phyloP scores from a whole-genome alignment of 192 early-diverging fungal species.

The Coemansia sp. region DNA sequence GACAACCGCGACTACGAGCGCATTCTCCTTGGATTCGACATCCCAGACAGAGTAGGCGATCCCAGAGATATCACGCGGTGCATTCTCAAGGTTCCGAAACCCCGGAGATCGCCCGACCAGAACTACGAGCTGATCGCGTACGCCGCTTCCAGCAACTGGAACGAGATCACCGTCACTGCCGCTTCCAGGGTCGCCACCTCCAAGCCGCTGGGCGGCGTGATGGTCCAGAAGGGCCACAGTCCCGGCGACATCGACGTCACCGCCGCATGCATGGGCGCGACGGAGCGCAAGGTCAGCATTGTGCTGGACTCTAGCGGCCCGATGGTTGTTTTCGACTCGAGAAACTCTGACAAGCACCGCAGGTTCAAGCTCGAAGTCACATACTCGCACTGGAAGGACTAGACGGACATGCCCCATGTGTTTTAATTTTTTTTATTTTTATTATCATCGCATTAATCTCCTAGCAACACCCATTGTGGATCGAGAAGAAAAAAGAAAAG shows the following conservation, averaged over 20 bases:
- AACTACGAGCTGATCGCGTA: conserved; percentile 32
- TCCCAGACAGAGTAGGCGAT: conserved; percentile 14
- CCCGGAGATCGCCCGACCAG: conserved; percentile 5
- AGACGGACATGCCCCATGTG: too few relatives aligned
- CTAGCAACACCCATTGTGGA: too few relatives aligned
- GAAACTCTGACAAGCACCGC: conserved; percentile 11
- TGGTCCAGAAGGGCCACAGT: conserved; percentile 2
- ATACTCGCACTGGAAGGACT: conserved; percentile 14
- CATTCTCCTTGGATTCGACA: conserved; percentile 38
- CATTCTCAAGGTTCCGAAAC: conserved; percentile 26
- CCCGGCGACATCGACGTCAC: conserved; percentile 27
- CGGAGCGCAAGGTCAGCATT: conserved; percentile 29
- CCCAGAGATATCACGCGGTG: conserved; percentile 23
- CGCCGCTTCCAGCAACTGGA: conserved; percentile 32
- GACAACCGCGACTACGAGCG: conserved; percentile 16
- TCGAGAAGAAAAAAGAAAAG: background rate
- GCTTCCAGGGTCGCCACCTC: conserved; percentile 6
- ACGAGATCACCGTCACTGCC: conserved; percentile 26
- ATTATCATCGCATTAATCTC: too few relatives aligned
- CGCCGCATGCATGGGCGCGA: conserved; percentile 23
- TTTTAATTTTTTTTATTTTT: too few relatives aligned
- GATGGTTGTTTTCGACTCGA: conserved; percentile 22
- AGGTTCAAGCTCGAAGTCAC: conserved; percentile 24
- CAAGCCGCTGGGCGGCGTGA: background rate
- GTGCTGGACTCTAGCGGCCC: conserved; percentile 30